Evolutionary conservation across 2,329 filamentous ascomycete species (phyloP), one percentile per base, ranked within the genome.

Genomic region (Chlorencoelia australis): DNA sequence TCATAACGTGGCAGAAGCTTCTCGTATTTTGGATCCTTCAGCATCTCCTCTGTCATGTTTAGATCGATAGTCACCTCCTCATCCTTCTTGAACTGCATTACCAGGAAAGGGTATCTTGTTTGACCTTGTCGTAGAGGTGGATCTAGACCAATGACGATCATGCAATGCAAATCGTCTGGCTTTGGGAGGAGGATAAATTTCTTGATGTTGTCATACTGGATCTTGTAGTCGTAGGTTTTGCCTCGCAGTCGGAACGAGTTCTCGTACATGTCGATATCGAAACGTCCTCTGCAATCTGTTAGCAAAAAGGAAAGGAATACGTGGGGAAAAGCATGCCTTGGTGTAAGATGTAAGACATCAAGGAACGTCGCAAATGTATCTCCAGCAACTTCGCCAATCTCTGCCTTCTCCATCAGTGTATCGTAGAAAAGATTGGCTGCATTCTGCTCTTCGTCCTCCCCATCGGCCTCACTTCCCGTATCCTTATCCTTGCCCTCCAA

Each of bases 161-260:
- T 82, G 48, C 83, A 88, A 59, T 98, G 91, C 51, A 91, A 76
- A 49, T 98, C 91, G 59, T 98, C 91, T n/a, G 91, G 91, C 66
- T 98, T 98, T 31, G 91, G 91, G 5, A 98, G 76, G 19, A 96
- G 75, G 79, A 98, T 95, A 59, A 96, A 96, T 61, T 96, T 96
- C 70, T 98, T 98, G 65, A 96, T 87, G 33, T 81, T 78, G 40
- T 95, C 85, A 63, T 95, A 98, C 60, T 95, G 87, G 48, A 98
- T 96, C 73, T 98, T 98, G 76, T 98, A 98, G 67, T 98, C 93
- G 68, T 98, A 98, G 16, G 91, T 98, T 67, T 98, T 98, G 55
- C 91, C 91, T 48, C 91, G 89, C 44, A 98, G 73, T 45, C 91
- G 82, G 73, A 98, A 96, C 2, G 91, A 96, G 11, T 78, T 81